A percentile compares a stretch with the other conserved stretches of the same genome.
These are phyloP conservation scores for Fusarium sublunatum DNA, from an alignment of 2,329 filamentous ascomycete species.

Conservation along the genomic window DNA sequence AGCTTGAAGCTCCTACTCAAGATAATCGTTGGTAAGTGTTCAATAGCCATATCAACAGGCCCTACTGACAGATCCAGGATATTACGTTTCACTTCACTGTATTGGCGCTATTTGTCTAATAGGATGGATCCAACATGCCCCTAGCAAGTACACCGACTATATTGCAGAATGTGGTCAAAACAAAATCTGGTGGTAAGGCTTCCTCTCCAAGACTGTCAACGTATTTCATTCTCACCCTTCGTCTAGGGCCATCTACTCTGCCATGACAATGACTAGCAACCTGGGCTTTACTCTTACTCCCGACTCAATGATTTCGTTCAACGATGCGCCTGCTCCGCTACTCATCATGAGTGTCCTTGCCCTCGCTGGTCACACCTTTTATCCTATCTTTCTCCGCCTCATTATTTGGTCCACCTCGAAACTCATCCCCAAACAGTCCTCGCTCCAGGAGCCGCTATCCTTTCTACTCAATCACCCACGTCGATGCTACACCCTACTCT, in stretches of 20 bases:
- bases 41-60: fast-evolving
- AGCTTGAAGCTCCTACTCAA: constrained; percentile 61
- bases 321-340: constrained; percentile 56
- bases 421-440: constrained; percentile 53
- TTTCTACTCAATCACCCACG: constrained; percentile 73
- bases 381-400: constrained; percentile 68
- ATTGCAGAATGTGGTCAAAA: constrained; percentile 54
- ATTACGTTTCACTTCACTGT: constrained; percentile 59
- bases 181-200: constrained; percentile 61
- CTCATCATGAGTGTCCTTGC: constrained; percentile 62
- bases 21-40: constrained; percentile 54
- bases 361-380: constrained; percentile 65
- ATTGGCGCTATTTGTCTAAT: constrained; percentile 61
- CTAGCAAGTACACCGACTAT: constrained; percentile 55
- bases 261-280: constrained; percentile 64
- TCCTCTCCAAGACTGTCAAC: too few relatives aligned
- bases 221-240: constrained; percentile 7
- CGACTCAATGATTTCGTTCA: constrained; percentile 64
- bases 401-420: constrained; percentile 68
- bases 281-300: constrained; percentile 66
- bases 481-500: constrained; percentile 71
- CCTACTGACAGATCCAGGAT: constrained; percentile 47
- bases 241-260: constrained; percentile 60
- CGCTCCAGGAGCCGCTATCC: constrained; percentile 58
- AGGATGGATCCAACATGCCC: constrained; percentile 58